Conservation (phyloP, 2,329 filamentous ascomycete species). For the Annulohypoxylon truncatum region DNA sequence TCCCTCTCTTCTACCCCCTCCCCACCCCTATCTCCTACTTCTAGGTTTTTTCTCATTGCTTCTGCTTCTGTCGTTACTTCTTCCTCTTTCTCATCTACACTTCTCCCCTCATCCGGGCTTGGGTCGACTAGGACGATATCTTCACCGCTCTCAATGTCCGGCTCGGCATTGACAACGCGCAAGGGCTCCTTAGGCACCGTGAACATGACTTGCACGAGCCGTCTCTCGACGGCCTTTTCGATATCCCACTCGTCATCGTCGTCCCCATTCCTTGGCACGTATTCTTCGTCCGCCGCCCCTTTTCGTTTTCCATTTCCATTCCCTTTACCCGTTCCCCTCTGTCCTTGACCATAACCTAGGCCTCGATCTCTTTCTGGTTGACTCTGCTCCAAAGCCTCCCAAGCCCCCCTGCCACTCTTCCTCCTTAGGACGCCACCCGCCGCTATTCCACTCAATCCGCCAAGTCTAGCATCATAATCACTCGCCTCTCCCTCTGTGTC, state of each 20-base stretch:
- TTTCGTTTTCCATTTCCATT: constrained; percentile 39
- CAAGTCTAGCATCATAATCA: constrained; percentile 60
- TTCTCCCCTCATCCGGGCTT: constrained; percentile 37
- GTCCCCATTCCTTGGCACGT: constrained; percentile 56
- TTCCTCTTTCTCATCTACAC: constrained; percentile 10
- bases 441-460: constrained; percentile 59
- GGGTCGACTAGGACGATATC: constrained; percentile 59
- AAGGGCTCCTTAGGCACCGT: constrained; percentile 89
- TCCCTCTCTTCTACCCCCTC: constrained; percentile 17
- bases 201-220: constrained; percentile 87
- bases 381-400: constrained; percentile 55
- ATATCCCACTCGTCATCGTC: constrained; percentile 80
- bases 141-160: constrained; percentile 58
- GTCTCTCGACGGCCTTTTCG: constrained; percentile 75
- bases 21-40: not conserved
- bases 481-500: constrained; percentile 51
- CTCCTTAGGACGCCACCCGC: constrained; percentile 60
- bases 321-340: constrained; percentile 5
- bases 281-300: not conserved
- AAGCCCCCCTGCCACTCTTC: constrained; percentile 67
- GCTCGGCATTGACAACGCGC: constrained; percentile 87
- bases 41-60: constrained; percentile 14
- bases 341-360: constrained; percentile 59
- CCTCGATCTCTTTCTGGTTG: constrained; percentile 47
- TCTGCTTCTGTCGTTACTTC: not conserved